phyloP scores from a whole-genome alignment of 129 eudicot genomes.

The Saussurea involucrata region DNA sequence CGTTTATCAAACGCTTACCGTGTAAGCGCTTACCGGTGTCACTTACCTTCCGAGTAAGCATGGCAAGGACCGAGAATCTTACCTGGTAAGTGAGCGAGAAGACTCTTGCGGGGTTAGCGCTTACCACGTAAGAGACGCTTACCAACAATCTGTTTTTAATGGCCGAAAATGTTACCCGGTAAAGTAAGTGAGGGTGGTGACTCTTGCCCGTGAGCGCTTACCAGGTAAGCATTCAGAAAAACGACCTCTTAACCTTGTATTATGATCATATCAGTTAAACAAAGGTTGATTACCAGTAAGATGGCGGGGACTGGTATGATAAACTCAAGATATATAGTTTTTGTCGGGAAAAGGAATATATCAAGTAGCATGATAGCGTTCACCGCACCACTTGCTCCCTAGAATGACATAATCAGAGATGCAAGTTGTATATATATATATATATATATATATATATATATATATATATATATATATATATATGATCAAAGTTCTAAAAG shows the following conservation, averaged over 20 bases:
- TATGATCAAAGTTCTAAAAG: neutral
- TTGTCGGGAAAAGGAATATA: constrained; percentile 67
- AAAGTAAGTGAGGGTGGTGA: neutral
- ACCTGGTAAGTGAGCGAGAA: neutral
- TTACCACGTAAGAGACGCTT: neutral
- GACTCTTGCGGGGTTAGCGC: neutral
- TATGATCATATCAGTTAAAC: neutral
- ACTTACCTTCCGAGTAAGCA: no score
- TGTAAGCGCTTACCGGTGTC: neutral
- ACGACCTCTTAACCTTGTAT: neutral
- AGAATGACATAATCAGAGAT: constrained; percentile 1
- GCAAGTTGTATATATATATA: neutral
- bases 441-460: neutral
- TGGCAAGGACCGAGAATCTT: neutral
- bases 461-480: neutral
- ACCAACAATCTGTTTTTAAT: neutral
- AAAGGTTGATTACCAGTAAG: constrained; percentile 49
- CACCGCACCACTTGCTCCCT: constrained; percentile 82
- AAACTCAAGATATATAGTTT: constrained; percentile 52
- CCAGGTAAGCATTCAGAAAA: neutral
- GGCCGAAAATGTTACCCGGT: neutral
- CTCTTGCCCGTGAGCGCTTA: neutral
- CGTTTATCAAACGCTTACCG: neutral
- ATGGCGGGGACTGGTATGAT: constrained; percentile 86
- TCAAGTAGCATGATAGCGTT: constrained; percentile 76